Conservation (phyloP, 73 alveolate genomes). For the Breviolum minutum region DNA sequence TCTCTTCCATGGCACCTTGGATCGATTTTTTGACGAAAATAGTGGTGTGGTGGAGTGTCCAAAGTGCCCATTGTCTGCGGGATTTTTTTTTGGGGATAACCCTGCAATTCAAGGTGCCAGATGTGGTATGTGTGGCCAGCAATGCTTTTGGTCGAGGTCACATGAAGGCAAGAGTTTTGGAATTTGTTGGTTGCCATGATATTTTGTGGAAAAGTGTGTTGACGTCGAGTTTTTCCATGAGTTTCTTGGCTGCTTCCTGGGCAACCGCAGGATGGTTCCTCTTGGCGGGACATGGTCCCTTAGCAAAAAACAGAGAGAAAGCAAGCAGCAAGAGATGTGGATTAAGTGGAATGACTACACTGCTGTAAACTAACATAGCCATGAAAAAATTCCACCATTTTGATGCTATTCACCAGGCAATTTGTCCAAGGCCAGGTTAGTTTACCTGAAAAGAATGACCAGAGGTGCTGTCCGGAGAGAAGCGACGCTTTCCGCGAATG, state of each 20-base stretch:
- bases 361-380: no score
- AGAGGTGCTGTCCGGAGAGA: conserved; percentile 3
- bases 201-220: no score
- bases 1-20: conserved; percentile 42
- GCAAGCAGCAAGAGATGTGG: not conserved
- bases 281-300: conserved; percentile 29
- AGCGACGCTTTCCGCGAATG: conserved; percentile 42
- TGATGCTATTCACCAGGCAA: no score
- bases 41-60: not conserved
- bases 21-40: not conserved
- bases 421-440: no score
- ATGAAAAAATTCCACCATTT: no score
- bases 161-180: not conserved
- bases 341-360: no score
- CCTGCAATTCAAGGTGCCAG: conserved; percentile 19
- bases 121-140: conserved; percentile 44
- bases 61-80: no score
- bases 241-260: not conserved
- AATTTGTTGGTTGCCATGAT: no score
- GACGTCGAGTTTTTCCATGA: no score
- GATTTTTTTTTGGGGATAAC: no score
- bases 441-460: no score
- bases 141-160: conserved; percentile 2
- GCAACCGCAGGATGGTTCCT: not conserved
- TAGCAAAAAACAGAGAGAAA: not conserved